Conservation (phyloP, 257 asterid genomes). For the Penstemon davidsonii region DNA sequence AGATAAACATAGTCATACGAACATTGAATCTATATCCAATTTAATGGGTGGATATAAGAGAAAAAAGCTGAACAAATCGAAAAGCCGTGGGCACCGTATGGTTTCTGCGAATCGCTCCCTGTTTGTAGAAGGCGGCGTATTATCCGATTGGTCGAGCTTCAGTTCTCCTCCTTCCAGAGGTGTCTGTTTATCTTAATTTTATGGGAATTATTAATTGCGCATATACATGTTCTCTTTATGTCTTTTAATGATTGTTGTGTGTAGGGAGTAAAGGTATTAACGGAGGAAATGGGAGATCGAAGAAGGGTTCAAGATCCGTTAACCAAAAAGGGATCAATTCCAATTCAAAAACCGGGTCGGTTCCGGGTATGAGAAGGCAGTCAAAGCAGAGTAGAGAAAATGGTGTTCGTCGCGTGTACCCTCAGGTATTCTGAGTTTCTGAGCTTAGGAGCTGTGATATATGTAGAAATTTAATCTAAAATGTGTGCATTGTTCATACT, state of each 20-base stretch:
- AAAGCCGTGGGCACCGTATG: constrained; percentile 34
- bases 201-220: background rate
- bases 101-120: constrained; percentile 46
- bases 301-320: constrained; percentile 26
- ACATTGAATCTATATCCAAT: background rate
- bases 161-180: constrained; percentile 76
- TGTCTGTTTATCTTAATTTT: constrained; percentile 14
- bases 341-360: constrained; percentile 33
- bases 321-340: constrained; percentile 38
- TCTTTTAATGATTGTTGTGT: constrained; percentile 13
- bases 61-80: constrained; percentile 50
- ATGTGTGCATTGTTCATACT: too few species aligned
- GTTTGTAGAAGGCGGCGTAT: constrained; percentile 77
- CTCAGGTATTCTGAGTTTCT: constrained; percentile 47
- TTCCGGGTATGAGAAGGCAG: constrained; percentile 31
- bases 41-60: constrained; percentile 57
- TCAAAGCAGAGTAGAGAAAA: constrained; percentile 43
- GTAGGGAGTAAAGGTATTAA: constrained; percentile 48
- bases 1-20: too few species aligned
- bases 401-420: constrained; percentile 51
- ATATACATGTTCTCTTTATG: background rate
- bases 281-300: constrained; percentile 47
- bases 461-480: too few species aligned
- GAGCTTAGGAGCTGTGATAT: too few species aligned
- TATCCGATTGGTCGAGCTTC: constrained; percentile 65